These are phyloP conservation scores for Colletotrichum australisinense DNA, from an alignment of 2,329 filamentous ascomycete genomes.

Conservation along the genomic window DNA sequence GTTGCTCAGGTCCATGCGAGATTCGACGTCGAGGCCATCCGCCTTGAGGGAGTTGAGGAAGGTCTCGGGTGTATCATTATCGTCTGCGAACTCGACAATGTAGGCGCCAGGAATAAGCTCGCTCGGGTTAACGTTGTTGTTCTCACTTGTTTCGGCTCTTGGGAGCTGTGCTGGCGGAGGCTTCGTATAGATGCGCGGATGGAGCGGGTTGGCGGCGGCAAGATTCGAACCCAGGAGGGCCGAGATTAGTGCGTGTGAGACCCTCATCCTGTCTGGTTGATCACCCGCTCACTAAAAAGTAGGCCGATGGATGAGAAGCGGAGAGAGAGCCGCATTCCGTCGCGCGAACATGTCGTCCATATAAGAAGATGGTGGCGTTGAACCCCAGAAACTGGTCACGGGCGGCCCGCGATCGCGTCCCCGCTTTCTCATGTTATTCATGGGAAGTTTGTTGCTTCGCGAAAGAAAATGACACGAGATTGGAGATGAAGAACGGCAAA, in stretches of 20 bases:
- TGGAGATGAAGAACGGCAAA: constrained; percentile 28
- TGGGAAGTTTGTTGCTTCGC: not conserved
- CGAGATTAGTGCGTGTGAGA: constrained; percentile 10
- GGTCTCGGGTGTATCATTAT: constrained; percentile 25
- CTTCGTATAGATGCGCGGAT: constrained; percentile 6
- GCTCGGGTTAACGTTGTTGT: not conserved
- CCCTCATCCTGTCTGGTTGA: constrained; percentile 9
- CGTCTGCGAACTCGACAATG: constrained; percentile 41
- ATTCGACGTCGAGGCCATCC: constrained; percentile 32
- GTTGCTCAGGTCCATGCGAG: constrained; percentile 39
- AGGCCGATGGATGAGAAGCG: not conserved
- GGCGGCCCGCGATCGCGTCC: not conserved
- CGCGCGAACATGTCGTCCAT: not conserved
- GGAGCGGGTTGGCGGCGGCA: constrained; percentile 11
- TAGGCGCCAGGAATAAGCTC: constrained; percentile 38
- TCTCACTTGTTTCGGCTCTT: not conserved
- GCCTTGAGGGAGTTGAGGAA: constrained; percentile 35
- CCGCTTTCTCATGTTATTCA: not conserved
- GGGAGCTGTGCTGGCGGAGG: not conserved
- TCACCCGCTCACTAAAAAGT: constrained; percentile 9
- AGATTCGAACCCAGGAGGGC: constrained; percentile 11
- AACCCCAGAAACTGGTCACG: not conserved
- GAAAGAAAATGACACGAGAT: not conserved
- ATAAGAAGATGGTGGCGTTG: not conserved
- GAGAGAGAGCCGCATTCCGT: not conserved